Conservation (phyloP, 2,329 filamentous ascomycete genomes). For the Oidium heveae region DNA sequence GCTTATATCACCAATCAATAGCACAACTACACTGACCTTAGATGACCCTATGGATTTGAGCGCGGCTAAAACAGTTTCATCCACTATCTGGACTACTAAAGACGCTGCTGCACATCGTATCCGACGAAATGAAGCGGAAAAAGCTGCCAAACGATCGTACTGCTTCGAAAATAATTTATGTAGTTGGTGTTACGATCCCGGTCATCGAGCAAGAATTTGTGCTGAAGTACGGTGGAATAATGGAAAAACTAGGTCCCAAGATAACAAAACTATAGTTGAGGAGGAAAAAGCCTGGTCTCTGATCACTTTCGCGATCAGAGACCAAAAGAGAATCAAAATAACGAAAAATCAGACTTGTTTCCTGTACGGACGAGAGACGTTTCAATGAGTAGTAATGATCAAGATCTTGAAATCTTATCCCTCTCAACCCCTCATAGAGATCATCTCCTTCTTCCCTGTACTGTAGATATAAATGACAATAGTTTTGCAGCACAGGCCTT, state of each 20-base stretch:
- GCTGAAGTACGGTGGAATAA: neutral
- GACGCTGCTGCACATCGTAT: neutral
- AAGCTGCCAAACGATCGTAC: neutral
- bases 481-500: neutral
- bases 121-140: neutral
- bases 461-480: neutral
- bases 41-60: neutral
- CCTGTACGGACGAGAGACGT: neutral
- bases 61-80: neutral
- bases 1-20: neutral
- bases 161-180: neutral
- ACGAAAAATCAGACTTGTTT: neutral
- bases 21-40: neutral
- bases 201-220: neutral
- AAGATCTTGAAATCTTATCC: neutral
- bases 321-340: neutral
- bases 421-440: neutral
- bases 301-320: neutral
- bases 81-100: neutral
- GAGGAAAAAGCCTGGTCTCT: neutral
- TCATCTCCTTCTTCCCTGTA: neutral
- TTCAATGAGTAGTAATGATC: neutral
- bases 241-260: neutral
- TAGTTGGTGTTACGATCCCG: neutral
- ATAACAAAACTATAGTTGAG: neutral